Evolutionary conservation across 164 flowering plant genomes (phyloP).

Genomic region (Tetrastigma voinierianum): DNA sequence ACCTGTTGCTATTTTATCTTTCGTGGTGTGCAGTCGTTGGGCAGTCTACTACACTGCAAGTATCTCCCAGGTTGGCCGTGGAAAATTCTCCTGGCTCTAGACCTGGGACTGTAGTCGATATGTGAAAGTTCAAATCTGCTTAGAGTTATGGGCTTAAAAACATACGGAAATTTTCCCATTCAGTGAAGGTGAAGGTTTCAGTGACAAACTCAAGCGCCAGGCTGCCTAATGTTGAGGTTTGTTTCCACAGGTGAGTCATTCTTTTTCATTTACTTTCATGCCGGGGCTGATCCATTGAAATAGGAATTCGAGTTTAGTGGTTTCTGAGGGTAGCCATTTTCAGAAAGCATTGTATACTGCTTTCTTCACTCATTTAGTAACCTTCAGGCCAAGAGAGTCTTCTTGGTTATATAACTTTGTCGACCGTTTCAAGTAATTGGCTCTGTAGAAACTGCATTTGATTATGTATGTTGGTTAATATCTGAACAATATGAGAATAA

Average conservation of each 20-base stretch:
- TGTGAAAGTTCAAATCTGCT: conserved; percentile 60
- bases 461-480: too few species aligned
- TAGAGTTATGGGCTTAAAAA: conserved; percentile 63
- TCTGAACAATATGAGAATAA: too few species aligned
- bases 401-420: neutral
- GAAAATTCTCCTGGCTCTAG: conserved; percentile 61
- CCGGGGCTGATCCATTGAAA: neutral
- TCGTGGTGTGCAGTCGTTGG: conserved; percentile 46
- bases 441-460: too few species aligned
- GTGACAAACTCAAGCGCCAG: conserved; percentile 26
- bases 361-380: too few species aligned
- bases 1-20: neutral
- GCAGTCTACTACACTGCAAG: conserved; percentile 31
- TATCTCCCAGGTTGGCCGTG: conserved; percentile 48
- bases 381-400: neutral
- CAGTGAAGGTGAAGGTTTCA: conserved; percentile 52
- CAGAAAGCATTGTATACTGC: too few species aligned
- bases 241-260: conserved; percentile 80
- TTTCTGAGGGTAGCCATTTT: neutral
- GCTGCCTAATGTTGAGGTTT: conserved; percentile 47
- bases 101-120: conserved; percentile 36
- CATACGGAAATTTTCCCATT: conserved; percentile 59
- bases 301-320: neutral
- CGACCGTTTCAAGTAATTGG: neutral
- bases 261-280: neutral